Percentiles rank a stretch among this genome's conserved stretches.
Evolutionary conservation across 2,329 filamentous ascomycete species (phyloP).

Genomic region (Phialophora chinensis): DNA sequence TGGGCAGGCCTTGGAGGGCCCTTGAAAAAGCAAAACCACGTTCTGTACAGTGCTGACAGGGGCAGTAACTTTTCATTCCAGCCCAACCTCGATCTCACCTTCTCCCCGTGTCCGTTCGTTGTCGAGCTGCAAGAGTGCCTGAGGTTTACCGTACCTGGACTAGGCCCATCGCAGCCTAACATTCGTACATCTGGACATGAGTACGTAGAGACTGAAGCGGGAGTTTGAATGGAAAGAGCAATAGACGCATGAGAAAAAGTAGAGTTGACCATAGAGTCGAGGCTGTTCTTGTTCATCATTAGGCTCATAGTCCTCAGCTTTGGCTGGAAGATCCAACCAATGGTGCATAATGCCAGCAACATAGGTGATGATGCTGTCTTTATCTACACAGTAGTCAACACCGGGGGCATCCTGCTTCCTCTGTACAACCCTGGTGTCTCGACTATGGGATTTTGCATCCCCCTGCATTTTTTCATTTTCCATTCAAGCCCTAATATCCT

Average conservation of each 20-base stretch:
- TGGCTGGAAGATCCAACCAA: neutral
- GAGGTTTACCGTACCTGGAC: neutral
- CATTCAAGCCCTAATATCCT: neutral
- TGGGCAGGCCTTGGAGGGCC: neutral
- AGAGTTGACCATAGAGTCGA: neutral
- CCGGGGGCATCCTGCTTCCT: neutral
- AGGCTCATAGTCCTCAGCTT: neutral
- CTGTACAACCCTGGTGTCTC: slow-evolving; percentile 4
- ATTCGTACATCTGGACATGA: neutral
- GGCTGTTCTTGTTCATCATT: slow-evolving; percentile 1
- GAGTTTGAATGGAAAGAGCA: neutral
- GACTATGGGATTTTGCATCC: neutral
- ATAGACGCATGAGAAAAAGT: neutral
- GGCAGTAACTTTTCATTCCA: neutral
- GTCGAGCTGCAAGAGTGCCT: neutral
- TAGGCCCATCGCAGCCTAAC: neutral
- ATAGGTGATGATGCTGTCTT: neutral
- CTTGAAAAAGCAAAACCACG: slow-evolving; percentile 1
- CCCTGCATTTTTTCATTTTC: neutral
- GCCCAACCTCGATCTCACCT: neutral
- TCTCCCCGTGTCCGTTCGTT: neutral
- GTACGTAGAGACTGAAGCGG: neutral
- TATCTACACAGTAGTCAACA: neutral
- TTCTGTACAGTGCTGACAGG: slow-evolving; percentile 18
- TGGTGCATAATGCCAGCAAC: neutral